Evolutionary conservation across 495 filamentous ascomycete genomes (phyloP), one percentile per base, ranked within the genome.

Genomic region (Hypomontagnella monticulosa): DNA sequence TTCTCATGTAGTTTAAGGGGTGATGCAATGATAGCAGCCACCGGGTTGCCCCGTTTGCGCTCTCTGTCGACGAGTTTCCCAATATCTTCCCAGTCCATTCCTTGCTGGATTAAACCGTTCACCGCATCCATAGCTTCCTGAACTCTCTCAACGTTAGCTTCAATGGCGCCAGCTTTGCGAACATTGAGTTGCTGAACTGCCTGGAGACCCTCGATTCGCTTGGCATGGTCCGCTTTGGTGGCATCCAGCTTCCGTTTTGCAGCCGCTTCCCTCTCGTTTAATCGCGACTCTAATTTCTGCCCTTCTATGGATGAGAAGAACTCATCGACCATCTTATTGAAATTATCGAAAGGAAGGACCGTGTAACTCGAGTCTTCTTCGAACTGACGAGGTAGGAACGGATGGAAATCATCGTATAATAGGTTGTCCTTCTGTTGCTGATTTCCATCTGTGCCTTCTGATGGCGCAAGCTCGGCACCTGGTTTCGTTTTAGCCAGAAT

Each of bases 271-370:
- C 88, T 86, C 71, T 97, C 95, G 20, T 85, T 85, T 18, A 99
- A 78, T 11, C 87, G 80, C 0, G 92, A 94, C 75, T 94, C 90
- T 8, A 98, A 84, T 68, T 91, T 96, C 73, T 97, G 95, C 0
- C 93, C 91, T 75, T 99, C 95, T 15, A 98, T 85, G 0, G 93
- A 97, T 0, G 95, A 99, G 74, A 93, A 99, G 75, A 97, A 99
- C 63, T 96, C 91, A 68, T 99, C 95, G 0, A 96, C 93, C 0
- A 93, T 95, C 55, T 89, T 91, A 73, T 97, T 97, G 81, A 93
- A 96, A 52, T 89, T 89, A 2, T 91, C 85, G 67, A 91, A 92
- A 53, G 89, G 82, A 7, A 97, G 70, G 12, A 96, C 87, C 4
- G 84, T 84, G 19, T 85, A 80, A 0, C 78, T 75, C 3, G 87